Percentiles rank a stretch among this genome's conserved stretches.
Conservation (phyloP, 2,329 filamentous ascomycete species). For the Chaetothyriales sp. region DNA sequence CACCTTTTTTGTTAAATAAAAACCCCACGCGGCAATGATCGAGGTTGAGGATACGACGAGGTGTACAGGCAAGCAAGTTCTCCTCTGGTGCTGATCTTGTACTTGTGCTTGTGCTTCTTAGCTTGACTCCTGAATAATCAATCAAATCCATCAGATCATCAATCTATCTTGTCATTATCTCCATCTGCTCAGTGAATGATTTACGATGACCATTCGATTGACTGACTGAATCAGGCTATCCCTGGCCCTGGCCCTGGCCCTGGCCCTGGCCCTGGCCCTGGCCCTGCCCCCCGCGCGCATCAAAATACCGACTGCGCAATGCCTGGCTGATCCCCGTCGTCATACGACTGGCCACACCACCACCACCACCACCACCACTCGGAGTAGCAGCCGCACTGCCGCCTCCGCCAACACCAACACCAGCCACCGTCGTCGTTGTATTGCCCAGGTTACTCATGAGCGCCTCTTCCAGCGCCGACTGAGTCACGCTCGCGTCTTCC, state of each 20-base stretch:
- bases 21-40: no score
- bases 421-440: constrained; percentile 15
- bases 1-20: no score
- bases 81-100: no score
- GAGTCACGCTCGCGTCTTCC: constrained; percentile 51
- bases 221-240: background rate
- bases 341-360: constrained; percentile 18
- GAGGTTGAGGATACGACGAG: no score
- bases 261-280: background rate
- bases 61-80: no score
- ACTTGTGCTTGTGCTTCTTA: no score
- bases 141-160: no score
- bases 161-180: no score
- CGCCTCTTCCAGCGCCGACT: constrained; percentile 51
- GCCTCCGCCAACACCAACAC: background rate
- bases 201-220: no score
- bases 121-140: no score
- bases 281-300: constrained; percentile 3
- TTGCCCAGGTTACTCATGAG: constrained; percentile 50
- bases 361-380: background rate
- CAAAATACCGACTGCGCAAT: constrained; percentile 39
- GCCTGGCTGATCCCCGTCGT: constrained; percentile 42
- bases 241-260: background rate
- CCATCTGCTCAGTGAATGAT: no score
- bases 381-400: constrained; percentile 16